These are phyloP conservation scores for Iris macrosiphon DNA, from an alignment of 106 monocot genomes.

Conservation along the genomic window DNA sequence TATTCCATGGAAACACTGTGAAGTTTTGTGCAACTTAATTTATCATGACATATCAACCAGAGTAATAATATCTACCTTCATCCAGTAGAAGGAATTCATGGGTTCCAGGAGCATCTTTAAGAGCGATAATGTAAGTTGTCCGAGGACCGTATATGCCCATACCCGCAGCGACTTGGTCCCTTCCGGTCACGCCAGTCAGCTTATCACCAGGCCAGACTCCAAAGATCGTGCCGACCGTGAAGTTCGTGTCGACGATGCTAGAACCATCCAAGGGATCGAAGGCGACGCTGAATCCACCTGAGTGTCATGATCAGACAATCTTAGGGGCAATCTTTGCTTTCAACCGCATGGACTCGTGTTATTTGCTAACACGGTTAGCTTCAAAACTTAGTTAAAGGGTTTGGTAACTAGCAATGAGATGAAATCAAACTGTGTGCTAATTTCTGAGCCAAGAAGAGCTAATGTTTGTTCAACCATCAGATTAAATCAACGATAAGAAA, in stretches of 20 bases:
- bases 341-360: too few relatives aligned
- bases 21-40: too few relatives aligned
- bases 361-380: too few relatives aligned
- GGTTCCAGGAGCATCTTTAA: constrained; percentile 85
- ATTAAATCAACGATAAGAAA: too few relatives aligned
- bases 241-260: constrained; percentile 95
- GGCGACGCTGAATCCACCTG: constrained; percentile 96
- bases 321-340: too few relatives aligned
- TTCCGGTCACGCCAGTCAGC: constrained; percentile 57
- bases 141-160: constrained; percentile 99
- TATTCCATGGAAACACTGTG: too few relatives aligned
- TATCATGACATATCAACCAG: too few relatives aligned
- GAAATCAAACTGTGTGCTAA: too few relatives aligned
- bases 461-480: too few relatives aligned
- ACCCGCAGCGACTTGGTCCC: constrained; percentile 86
- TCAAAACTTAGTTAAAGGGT: too few relatives aligned
- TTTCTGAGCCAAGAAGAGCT: too few relatives aligned
- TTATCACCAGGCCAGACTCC: constrained; percentile 95
- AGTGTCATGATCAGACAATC: not conserved
- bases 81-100: constrained; percentile 97
- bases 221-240: constrained; percentile 97
- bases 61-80: constrained; percentile 38
- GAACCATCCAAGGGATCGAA: constrained; percentile 97
- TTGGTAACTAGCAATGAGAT: too few relatives aligned
- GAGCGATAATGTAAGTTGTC: constrained; percentile 79